Conservation (phyloP, 257 asterid species). For the Nicotiana benthamiana region DNA sequence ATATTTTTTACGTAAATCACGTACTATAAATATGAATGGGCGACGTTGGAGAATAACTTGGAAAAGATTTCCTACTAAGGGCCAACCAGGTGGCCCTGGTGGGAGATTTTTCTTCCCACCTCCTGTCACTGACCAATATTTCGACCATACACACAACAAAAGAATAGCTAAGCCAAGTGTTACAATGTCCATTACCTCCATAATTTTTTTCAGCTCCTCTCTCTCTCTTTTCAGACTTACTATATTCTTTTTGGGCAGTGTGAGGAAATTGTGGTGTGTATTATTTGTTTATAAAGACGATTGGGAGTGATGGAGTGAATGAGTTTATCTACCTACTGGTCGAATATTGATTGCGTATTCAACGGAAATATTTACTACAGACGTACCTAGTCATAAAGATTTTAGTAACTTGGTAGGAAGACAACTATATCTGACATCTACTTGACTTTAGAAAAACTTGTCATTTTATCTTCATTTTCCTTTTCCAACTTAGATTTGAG, state of each 20-base stretch:
- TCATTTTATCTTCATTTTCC: too few relatives aligned
- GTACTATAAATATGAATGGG: conserved; percentile 56
- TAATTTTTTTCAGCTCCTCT: background rate
- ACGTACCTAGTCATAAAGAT: background rate
- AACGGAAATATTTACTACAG: background rate
- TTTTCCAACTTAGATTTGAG: too few relatives aligned
- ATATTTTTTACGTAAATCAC: conserved; percentile 66
- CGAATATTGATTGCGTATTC: background rate
- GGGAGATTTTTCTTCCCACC: conserved; percentile 54
- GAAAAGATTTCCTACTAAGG: conserved; percentile 75
- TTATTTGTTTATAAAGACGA: background rate
- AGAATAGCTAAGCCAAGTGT: conserved; percentile 29
- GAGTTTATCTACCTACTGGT: conserved; percentile 6
- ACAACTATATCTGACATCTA: background rate
- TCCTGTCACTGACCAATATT: conserved; percentile 40
- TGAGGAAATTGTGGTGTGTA: background rate
- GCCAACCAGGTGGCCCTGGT: conserved; percentile 98
- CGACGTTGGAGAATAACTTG: conserved; percentile 80
- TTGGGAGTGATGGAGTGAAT: background rate
- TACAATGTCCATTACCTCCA: conserved; percentile 47
- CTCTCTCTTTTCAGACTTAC: too few relatives aligned
- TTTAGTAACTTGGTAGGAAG: background rate
- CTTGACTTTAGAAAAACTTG: background rate
- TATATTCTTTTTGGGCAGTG: background rate
- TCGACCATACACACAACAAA: conserved; percentile 62